Evolutionary conservation across 2,329 filamentous ascomycete species (phyloP).

Genomic region (Metarhizium brunneum): DNA sequence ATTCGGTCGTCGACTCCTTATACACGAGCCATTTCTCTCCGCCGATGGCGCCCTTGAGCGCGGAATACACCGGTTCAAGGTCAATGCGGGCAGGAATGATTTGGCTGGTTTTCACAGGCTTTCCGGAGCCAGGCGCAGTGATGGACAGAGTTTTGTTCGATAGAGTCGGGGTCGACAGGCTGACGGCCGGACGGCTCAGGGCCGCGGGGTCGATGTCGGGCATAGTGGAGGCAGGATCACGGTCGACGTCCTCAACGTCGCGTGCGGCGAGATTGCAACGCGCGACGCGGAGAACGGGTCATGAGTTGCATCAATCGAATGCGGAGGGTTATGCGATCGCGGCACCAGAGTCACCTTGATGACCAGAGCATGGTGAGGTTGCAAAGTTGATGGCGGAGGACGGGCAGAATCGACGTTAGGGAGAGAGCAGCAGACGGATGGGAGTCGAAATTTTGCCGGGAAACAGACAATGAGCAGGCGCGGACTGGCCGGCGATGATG

Average conservation of each 20-base stretch:
- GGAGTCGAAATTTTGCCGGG: slow-evolving; percentile 25
- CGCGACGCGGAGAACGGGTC: slow-evolving; percentile 32
- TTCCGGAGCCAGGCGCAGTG: slow-evolving; percentile 37
- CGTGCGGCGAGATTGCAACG: slow-evolving; percentile 36
- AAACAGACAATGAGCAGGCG: neutral
- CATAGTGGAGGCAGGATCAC: slow-evolving; percentile 31
- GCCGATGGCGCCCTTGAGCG: slow-evolving; percentile 50
- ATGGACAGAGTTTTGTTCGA: slow-evolving; percentile 48
- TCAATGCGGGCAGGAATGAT: slow-evolving; percentile 58
- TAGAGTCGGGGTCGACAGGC: slow-evolving; percentile 49
- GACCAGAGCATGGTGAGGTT: slow-evolving; percentile 30
- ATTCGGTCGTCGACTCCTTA: slow-evolving; percentile 54
- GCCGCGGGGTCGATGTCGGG: slow-evolving; percentile 64
- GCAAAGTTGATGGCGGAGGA: slow-evolving; percentile 29
- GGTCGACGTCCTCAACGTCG: slow-evolving; percentile 23
- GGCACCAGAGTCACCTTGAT: slow-evolving; percentile 32
- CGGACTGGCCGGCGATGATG: too few relatives aligned
- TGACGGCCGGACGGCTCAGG: slow-evolving; percentile 51
- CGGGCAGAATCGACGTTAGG: slow-evolving; percentile 14
- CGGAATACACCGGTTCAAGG: slow-evolving; percentile 54
- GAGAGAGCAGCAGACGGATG: slow-evolving; percentile 20
- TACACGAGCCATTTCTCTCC: slow-evolving; percentile 55
- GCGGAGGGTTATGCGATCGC: slow-evolving; percentile 31
- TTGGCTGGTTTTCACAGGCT: slow-evolving; percentile 50
- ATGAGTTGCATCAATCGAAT: slow-evolving; percentile 34